Base-by-base conservation (phyloP, 345 rosid genomes). In the Camelina neglecta region DNA sequence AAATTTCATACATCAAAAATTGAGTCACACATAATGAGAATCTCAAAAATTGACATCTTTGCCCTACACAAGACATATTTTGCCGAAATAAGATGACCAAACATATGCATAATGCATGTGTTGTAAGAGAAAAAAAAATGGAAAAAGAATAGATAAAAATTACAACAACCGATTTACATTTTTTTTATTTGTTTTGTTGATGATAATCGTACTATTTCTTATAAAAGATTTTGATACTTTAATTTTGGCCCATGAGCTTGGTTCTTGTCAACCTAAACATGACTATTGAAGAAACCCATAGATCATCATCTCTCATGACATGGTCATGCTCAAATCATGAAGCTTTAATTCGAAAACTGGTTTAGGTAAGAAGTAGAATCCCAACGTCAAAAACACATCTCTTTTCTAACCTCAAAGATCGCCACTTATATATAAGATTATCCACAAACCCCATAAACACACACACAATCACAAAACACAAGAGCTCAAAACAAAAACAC, bases 361-460 rank as follows among this genome's bases (percentile, higher is more conserved):
- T 72, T 59, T 72, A 77, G 81, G 69, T 77, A 24, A 72, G 69
- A 72, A 72, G 81, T 77, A 77, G 81, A 77, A 66, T 11, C 68
- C 18, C 67, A 65, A 77, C 69, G 73, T 72, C 33, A 41, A 41
- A 33, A 65, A 72, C 65, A 70, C 80, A 70, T 38, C 21, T 36
- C 71, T 63, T 60, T 50, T 69, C 42, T 54, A 45, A 12, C 4
- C 38, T 63, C 57, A 60, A 63, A 16, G 36, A 5, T 55, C 29
- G 39, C 11, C 61, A 33, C 77, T 29, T 59, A 59, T 77, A 72
- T 39, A 71, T 69, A 64, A 39, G 41, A 15, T 64, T 1, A 31
- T 21, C 41, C 2, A 0, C 11, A 64, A 64, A 26, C 33, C 21
- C 2, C 42, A 53, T 12, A 35, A 41, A 47, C 41, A 10, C 42